Base-by-base conservation (phyloP, 2,329 filamentous ascomycete species). In the Scedosporium dehoogii region DNA sequence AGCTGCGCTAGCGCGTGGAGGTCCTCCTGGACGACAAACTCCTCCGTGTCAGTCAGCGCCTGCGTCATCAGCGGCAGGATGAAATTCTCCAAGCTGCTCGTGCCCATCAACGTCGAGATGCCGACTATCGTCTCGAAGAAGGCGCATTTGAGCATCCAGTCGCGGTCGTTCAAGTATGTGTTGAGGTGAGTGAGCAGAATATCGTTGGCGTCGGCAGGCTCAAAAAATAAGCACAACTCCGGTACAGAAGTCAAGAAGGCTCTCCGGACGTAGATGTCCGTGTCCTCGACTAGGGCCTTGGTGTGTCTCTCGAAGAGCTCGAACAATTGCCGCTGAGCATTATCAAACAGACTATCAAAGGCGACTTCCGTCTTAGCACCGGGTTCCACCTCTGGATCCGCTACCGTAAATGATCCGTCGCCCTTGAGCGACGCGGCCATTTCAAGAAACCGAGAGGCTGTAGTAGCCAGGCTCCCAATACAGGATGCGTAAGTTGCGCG, bases 51-150 rank as follows among this genome's bases (percentile, higher is more conserved):
- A 0, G 92, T 91, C 68, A 99, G 79, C 6, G 94, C 93, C 73
- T 97, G 94, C 3, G 97, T 84, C 91, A 99, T 97, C 14, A 99
- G 79, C 0, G 96, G 94, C 27, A 99, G 76, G 66, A 97, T 96
- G 68, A 97, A 99, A 67, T 96, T 92, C 73, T 99, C 94, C 38
- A 99, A 77, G 67, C 88, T 96, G 41, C 87, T 90, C 64, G 90
- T 92, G 29, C 94, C 94, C 41, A 97, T 84, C 68, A 96, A 96
- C 1, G 90, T 85, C 3, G 92, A 91, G 66, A 99, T 92, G 3
- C 92, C 93, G 16, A 97, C 91, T 27, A 97, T 91, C 0, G 92
- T 91, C 70, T 96, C 92, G 69, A 99, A 97, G 71, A 97, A 97
- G 2, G 93, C 92, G 69, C 92, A 97, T 73, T 96, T 97, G 38